phyloP scores from a whole-genome alignment of 441 rosid genomes.

The Adansonia rubrostipa region DNA sequence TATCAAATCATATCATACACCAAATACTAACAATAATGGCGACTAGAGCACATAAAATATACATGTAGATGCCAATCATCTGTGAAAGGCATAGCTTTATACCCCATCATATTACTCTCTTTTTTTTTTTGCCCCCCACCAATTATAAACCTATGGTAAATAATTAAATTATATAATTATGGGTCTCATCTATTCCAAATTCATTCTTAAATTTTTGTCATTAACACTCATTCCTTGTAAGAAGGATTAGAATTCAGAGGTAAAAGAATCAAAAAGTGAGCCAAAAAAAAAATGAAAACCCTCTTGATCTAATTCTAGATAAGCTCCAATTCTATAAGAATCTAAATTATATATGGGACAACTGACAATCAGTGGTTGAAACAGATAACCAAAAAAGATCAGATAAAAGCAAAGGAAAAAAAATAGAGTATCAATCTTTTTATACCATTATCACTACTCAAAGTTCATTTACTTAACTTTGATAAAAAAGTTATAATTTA shows the following conservation, averaged over 20 bases:
- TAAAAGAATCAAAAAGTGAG: not conserved
- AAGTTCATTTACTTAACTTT: not conserved
- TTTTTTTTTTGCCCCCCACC: not conserved
- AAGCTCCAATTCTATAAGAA: not conserved
- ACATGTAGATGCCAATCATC: constrained; percentile 34
- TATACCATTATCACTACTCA: not conserved
- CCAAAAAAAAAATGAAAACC: not conserved
- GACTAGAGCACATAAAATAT: constrained; percentile 26
- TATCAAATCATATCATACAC: constrained; percentile 34
- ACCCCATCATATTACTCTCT: constrained; percentile 33
- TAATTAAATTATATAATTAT: not conserved
- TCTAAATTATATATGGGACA: not conserved
- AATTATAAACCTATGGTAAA: not conserved
- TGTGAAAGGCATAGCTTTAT: constrained; percentile 22
- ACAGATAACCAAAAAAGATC: not conserved
- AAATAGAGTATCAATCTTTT: not conserved
- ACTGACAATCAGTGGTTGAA: not conserved
- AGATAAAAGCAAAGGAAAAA: no score
- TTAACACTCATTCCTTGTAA: not conserved
- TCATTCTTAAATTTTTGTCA: not conserved
- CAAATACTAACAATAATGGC: constrained; percentile 6
- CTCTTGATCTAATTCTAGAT: not conserved
- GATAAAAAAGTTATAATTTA: not conserved
- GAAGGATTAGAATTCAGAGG: not conserved
- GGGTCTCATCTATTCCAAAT: not conserved